Evolutionary conservation across 148 eudicot species (phyloP).

Genomic region (Chenopodium quinoa): DNA sequence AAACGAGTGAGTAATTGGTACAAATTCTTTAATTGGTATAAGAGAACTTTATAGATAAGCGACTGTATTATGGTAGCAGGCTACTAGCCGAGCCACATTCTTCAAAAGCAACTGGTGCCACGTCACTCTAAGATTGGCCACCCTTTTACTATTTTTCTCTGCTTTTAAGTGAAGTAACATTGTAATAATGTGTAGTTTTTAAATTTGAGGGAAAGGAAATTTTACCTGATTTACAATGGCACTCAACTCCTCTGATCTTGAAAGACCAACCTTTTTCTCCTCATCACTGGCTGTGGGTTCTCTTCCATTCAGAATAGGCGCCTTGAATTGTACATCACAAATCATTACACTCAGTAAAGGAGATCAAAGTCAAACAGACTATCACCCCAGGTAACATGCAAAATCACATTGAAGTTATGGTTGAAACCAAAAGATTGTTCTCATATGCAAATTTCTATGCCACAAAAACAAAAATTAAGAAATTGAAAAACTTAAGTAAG

Average conservation of each 20-base stretch:
- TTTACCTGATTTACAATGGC: slow-evolving; percentile 90
- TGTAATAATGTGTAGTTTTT: neutral
- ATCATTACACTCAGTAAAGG: slow-evolving; percentile 2
- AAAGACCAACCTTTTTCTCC: slow-evolving; percentile 62
- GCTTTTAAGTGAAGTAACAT: neutral
- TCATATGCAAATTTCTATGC: neutral
- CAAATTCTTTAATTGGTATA: neutral
- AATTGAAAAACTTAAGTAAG: too few species aligned
- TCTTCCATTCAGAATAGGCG: slow-evolving; percentile 81
- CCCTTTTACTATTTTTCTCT: neutral
- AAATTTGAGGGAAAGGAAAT: neutral
- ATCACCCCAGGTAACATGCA: slow-evolving; percentile 9
- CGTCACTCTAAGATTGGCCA: neutral
- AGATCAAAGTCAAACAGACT: slow-evolving; percentile 6
- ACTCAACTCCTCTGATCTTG: slow-evolving; percentile 86
- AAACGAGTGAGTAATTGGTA: neutral
- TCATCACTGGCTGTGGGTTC: slow-evolving; percentile 82
- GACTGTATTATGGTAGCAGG: neutral
- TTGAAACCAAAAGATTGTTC: neutral
- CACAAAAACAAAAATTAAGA: neutral
- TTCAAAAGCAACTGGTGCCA: neutral
- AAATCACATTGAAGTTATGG: neutral
- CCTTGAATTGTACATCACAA: slow-evolving; percentile 36
- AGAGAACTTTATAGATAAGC: too few species aligned
- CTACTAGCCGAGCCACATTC: neutral